These are phyloP conservation scores for Pistacia atlantica DNA, from an alignment of 345 rosid genomes.

Conservation along the genomic window DNA sequence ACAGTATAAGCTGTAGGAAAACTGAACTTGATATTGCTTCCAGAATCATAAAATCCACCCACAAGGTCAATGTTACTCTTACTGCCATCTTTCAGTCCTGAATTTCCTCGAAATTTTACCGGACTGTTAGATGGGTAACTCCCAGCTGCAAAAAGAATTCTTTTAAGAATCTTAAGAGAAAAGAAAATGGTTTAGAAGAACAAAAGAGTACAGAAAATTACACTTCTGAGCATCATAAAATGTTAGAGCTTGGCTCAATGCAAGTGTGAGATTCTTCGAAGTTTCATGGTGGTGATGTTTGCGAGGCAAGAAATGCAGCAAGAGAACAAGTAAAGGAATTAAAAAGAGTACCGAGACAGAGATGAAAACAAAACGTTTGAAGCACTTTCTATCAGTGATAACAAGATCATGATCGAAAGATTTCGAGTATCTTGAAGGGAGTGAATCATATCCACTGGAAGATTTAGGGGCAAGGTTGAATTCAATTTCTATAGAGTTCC, in stretches of 20 bases:
- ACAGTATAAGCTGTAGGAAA: slow-evolving; percentile 61
- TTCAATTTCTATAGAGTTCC: slow-evolving; percentile 49
- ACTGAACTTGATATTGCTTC: slow-evolving; percentile 60
- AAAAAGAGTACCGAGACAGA: slow-evolving; percentile 26
- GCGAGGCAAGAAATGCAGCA: slow-evolving; percentile 42
- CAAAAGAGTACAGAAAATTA: slow-evolving; percentile 16
- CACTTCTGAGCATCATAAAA: slow-evolving; percentile 74
- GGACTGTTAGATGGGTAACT: slow-evolving; percentile 45
- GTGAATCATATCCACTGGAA: slow-evolving; percentile 33
- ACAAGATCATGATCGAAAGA: slow-evolving; percentile 49
- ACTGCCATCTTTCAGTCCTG: slow-evolving; percentile 61
- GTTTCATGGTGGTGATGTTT: slow-evolving; percentile 30
- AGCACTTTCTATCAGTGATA: slow-evolving; percentile 40
- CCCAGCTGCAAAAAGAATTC: slow-evolving; percentile 46
- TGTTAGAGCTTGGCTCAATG: slow-evolving; percentile 51
- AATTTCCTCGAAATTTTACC: slow-evolving; percentile 54
- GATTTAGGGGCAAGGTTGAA: slow-evolving; percentile 32
- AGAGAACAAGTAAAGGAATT: slow-evolving; percentile 26
- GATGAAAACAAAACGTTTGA: slow-evolving; percentile 45
- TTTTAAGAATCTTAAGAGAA: not conserved
- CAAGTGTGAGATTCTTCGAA: slow-evolving; percentile 57
- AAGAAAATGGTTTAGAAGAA: not conserved
- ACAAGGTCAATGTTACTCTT: slow-evolving; percentile 34
- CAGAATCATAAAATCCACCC: slow-evolving; percentile 72
- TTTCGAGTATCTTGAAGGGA: slow-evolving; percentile 52